Conservation (phyloP, 2,329 filamentous ascomycete species). For the Bipolaris sorokiniana region DNA sequence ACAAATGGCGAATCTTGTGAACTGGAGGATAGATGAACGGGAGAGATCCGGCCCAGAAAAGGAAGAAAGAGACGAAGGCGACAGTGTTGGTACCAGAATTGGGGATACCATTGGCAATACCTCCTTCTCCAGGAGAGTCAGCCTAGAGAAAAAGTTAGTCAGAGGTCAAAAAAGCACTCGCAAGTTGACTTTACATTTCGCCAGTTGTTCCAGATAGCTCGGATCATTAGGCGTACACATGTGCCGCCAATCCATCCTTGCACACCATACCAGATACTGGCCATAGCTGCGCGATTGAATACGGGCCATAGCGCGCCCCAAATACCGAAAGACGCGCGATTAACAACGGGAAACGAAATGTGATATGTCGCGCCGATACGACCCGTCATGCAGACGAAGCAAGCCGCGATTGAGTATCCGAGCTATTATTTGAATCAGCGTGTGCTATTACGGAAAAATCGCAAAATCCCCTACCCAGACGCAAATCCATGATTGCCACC, state of each 20-base stretch:
- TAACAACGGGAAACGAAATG: constrained; percentile 84
- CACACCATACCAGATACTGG: constrained; percentile 87
- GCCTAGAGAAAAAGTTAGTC: constrained; percentile 12
- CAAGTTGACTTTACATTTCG: constrained; percentile 47
- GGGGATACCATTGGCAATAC: constrained; percentile 71
- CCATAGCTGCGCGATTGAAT: constrained; percentile 86
- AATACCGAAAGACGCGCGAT: constrained; percentile 80
- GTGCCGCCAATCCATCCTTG: constrained; percentile 81
- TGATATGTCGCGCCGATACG: constrained; percentile 87
- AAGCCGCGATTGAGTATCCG: constrained; percentile 77
- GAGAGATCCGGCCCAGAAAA: constrained; percentile 82
- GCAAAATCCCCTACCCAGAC: constrained; percentile 64
- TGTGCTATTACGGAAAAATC: background rate
- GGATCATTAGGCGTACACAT: constrained; percentile 89
- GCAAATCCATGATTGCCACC: constrained; percentile 83
- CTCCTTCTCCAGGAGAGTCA: constrained; percentile 31
- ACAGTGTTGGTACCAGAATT: constrained; percentile 74
- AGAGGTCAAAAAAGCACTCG: background rate
- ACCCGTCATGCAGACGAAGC: constrained; percentile 74
- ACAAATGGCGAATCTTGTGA: constrained; percentile 85
- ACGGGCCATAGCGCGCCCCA: constrained; percentile 91
- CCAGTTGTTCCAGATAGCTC: constrained; percentile 78
- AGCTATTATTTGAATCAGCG: constrained; percentile 46
- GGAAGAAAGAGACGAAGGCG: constrained; percentile 80
- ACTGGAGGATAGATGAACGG: constrained; percentile 90